Evolutionary conservation across 306 rosid species (phyloP).

Genomic region (Acacia crassicarpa): DNA sequence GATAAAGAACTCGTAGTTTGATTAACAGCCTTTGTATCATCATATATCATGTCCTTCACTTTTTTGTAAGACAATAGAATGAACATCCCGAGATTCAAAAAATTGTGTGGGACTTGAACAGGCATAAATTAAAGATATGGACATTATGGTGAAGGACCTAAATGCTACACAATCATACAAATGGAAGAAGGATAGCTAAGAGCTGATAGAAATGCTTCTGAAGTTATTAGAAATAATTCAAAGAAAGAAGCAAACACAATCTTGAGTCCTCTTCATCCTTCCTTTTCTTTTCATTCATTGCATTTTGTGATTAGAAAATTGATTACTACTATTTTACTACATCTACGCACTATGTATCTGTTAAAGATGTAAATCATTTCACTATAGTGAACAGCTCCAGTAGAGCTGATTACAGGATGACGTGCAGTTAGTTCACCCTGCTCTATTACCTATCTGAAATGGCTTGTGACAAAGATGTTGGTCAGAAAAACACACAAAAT

Average conservation of each 20-base stretch:
- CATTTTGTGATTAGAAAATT: not conserved
- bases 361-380: slow-evolving; percentile 1
- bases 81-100: not conserved
- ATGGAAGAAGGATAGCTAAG: not conserved
- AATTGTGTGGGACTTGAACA: not conserved
- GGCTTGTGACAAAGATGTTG: not conserved
- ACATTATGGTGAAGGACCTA: not conserved
- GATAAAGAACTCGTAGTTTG: not conserved
- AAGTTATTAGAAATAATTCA: not conserved
- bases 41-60: not conserved
- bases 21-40: not conserved
- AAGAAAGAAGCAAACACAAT: not conserved
- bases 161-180: not conserved
- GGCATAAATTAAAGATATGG: not conserved
- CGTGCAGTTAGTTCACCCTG: not conserved
- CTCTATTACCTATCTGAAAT: not conserved
- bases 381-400: slow-evolving; percentile 19
- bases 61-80: not conserved
- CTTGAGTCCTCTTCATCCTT: not conserved
- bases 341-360: not conserved
- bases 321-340: not conserved
- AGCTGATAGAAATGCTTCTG: not conserved
- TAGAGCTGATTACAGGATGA: slow-evolving; percentile 19
- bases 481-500: not conserved
- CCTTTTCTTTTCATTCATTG: not conserved